These are phyloP conservation scores for Mycena sanguinolenta DNA, from an alignment of 768 basidiomycete species.

Conservation along the genomic window DNA sequence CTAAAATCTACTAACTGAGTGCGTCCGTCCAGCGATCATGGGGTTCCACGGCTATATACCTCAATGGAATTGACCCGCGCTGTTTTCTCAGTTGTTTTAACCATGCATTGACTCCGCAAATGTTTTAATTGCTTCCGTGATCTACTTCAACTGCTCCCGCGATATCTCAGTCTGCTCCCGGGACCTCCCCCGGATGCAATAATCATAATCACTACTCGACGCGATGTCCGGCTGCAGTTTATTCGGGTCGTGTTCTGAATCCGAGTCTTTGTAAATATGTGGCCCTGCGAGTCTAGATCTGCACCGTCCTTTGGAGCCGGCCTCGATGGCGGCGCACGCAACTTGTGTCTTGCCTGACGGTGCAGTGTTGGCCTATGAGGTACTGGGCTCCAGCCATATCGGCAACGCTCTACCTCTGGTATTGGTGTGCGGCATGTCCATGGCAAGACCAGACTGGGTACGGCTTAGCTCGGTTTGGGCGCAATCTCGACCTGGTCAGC, in stretches of 20 bases:
- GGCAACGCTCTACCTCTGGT: constrained; percentile 39
- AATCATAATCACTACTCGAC: not conserved
- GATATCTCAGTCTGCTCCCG: no score
- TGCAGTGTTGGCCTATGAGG: constrained; percentile 42
- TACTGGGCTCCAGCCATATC: constrained; percentile 37
- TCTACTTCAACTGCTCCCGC: no score
- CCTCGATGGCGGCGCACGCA: constrained; percentile 20
- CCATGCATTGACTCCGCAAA: no score
- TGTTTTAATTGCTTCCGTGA: no score
- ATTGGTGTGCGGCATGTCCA: constrained; percentile 41
- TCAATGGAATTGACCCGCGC: no score
- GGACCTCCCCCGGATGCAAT: constrained; percentile 12
- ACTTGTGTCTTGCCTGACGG: constrained; percentile 41
- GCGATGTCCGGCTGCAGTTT: not conserved
- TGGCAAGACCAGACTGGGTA: constrained; percentile 39
- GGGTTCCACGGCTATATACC: no score
- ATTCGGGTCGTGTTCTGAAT: constrained; percentile 2
- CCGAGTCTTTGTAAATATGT: constrained; percentile 10
- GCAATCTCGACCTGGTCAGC: constrained; percentile 38
- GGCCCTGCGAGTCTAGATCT: not conserved
- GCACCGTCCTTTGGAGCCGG: not conserved
- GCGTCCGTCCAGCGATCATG: no score
- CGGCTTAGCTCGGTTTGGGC: constrained; percentile 38
- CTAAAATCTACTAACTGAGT: no score
- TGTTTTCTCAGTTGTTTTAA: no score